These are phyloP conservation scores for Chamaecrista fasciculata DNA, from an alignment of 306 rosid species.

Conservation along the genomic window DNA sequence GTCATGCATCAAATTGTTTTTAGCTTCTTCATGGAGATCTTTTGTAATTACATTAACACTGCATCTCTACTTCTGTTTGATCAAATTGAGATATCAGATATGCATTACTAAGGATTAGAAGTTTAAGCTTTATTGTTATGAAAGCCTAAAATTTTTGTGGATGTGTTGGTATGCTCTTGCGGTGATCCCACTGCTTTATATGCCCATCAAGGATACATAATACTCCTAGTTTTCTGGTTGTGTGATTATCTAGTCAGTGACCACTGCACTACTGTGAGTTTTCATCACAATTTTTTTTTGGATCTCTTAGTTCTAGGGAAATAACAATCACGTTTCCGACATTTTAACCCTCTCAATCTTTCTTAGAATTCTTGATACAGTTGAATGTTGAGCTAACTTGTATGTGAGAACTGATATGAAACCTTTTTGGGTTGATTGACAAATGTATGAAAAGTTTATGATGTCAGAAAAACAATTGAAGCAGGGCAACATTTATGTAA, in stretches of 20 bases:
- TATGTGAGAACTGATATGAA: not conserved
- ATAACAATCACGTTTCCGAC: not conserved
- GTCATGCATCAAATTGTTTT: slow-evolving; percentile 15
- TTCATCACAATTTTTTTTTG: not conserved
- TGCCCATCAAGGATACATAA: slow-evolving; percentile 14
- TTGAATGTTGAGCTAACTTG: not conserved
- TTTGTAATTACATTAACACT: slow-evolving; percentile 6
- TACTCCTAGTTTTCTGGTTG: not conserved
- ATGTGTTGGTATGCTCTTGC: not conserved
- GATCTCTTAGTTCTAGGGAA: not conserved
- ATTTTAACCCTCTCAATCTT: not conserved
- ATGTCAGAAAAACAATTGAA: not conserved
- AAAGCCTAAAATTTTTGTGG: not conserved
- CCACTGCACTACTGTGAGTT: not conserved
- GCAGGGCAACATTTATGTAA: not conserved
- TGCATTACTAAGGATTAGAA: not conserved
- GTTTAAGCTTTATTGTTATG: not conserved
- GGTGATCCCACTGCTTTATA: not conserved
- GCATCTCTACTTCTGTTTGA: slow-evolving; percentile 3
- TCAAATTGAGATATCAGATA: not conserved
- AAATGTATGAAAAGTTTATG: not conserved
- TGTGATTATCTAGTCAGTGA: not conserved
- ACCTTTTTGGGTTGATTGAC: not conserved
- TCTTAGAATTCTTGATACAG: not conserved
- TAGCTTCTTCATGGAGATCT: slow-evolving; percentile 17